Base-by-base conservation (phyloP, 805 yeast species). In the Spathaspora boniae region DNA sequence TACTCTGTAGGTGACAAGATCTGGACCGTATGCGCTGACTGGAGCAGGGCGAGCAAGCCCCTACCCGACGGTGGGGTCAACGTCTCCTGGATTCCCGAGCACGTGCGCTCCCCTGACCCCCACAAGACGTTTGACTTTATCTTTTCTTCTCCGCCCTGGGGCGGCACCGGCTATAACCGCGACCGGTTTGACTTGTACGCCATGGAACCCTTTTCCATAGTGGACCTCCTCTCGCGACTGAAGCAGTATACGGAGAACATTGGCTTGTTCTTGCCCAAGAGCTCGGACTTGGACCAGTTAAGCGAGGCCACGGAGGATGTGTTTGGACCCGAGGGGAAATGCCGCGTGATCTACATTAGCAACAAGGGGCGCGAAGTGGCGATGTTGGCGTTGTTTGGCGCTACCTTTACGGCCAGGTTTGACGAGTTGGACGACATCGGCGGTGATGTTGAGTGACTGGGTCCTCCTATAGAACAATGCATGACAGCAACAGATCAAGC, bases 131-230 rank as follows among this genome's bases (percentile, higher is more conserved):
- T 74, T 25, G 83, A 77, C 45, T 64, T 80, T 33, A 67, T 77
- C 7, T 85, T 82, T 58, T 71, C 78, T n/a, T 82, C 91, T 1
- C 94, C 94, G 1, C 94, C 94, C 0, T 86, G 94, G 95, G 94
- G 93, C 22, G 95, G 95, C 0, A 83, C 86, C 0, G 52, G 58
- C 2, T 86, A 85, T 54, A 58, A 61, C 32, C 47, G 55, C 16
- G 42, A 45, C 2, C 37, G 36, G 2, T 81, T 72, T 54, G 79
- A 80, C 44, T 53, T 81, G 16, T 57, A 59, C 25, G 40, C 53
- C 7, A 53, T 61, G 44, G 45, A 56, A 29, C 88, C 88, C 0
- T 54, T 79, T 28, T 59, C 67, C 2, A 42, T 82, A 7, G 62
- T 66, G 15, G 54, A 58, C 20, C 51, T 82, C 6, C 53, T 81